These are phyloP conservation scores for Ceratocystis harringtonii DNA, from an alignment of 2,329 filamentous ascomycete genomes.

Conservation along the genomic window DNA sequence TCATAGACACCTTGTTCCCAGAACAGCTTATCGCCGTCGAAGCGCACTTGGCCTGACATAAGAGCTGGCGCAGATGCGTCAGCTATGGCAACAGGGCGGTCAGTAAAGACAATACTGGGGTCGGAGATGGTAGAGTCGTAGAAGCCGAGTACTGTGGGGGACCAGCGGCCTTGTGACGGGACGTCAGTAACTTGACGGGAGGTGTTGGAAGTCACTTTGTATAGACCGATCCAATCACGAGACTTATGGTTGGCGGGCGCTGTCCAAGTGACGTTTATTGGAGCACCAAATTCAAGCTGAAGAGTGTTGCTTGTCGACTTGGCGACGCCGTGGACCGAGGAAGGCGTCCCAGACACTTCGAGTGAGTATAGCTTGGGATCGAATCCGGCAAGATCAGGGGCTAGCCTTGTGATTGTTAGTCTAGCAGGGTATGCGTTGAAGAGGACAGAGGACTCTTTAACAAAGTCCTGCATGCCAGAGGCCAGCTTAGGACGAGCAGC, in stretches of 20 bases:
- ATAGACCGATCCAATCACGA: slow-evolving; percentile 90
- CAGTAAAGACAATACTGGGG: slow-evolving; percentile 56
- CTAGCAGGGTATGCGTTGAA: slow-evolving; percentile 83
- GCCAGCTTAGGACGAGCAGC: slow-evolving; percentile 72
- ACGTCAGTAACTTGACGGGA: slow-evolving; percentile 74
- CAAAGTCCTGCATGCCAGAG: slow-evolving; percentile 70
- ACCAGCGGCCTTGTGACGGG: slow-evolving; percentile 77
- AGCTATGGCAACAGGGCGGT: slow-evolving; percentile 37
- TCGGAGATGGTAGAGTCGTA: slow-evolving; percentile 67
- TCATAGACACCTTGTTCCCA: slow-evolving; percentile 96
- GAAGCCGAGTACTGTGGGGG: slow-evolving; percentile 58
- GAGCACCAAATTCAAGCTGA: slow-evolving; percentile 75
- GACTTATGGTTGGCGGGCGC: slow-evolving; percentile 77
- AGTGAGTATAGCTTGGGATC: slow-evolving; percentile 70
- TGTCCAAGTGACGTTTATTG: slow-evolving; percentile 79
- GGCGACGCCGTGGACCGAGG: slow-evolving; percentile 26
- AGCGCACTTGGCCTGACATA: slow-evolving; percentile 68
- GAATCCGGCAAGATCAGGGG: slow-evolving; percentile 64
- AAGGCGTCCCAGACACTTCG: slow-evolving; percentile 50
- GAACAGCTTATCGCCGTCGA: slow-evolving; percentile 86
- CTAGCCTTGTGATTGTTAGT: slow-evolving; percentile 64
- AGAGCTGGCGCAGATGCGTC: slow-evolving; percentile 39
- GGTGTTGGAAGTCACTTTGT: slow-evolving; percentile 87
- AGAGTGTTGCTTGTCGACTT: slow-evolving; percentile 45
- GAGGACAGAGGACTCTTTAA: slow-evolving; percentile 71